Base-by-base conservation (phyloP, 306 rosid species). In the Macrotyloma uniflorum region DNA sequence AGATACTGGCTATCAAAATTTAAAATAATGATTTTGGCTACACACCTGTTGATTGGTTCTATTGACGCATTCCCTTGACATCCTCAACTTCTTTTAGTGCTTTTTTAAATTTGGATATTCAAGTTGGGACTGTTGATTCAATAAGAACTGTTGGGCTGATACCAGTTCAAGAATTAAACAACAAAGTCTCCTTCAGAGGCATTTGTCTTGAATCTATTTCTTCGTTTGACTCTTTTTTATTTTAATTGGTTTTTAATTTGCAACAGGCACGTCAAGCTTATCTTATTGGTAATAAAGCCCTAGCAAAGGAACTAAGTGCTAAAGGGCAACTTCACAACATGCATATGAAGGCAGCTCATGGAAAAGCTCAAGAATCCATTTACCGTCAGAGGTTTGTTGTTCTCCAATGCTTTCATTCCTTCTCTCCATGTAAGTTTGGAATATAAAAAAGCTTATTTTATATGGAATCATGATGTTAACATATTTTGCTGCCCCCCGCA, bases 281-380 rank as follows among this genome's bases (percentile, higher is more conserved):
- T 83, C 85, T 90, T 40, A 36, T 88, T 65, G 97, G 97, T 36
- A 90, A 93, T 70, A 93, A 93, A 82, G 92, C 94, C 72, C 79
- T 90, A 42, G 96, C 96, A 32, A 93, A 90, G 90, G 97, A 93
- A 26, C 78, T 93, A 76, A 89, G 96, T 72, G 89, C 46, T 57
- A 87, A 93, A 86, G 97, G 96, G 77, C 96, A 93, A 80, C 70
- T 89, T 57, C 93, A 93, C 87, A 90, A 86, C 84, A 82, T 85
- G 89, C 97, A 86, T 58, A 89, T 90, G 97, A 89, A 93, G 81
- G 91, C 90, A 61, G 96, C 96, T 80, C 97, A 93, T 85, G 97
- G 91, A 74, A 90, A 91, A 83, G 96, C 97, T 62, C 94, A 90
- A 79, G 97, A 90, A 64, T 90, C 97, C 47, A 90, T 93, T 65